These are phyloP conservation scores for Favolaschia claudopus DNA, from an alignment of 768 basidiomycete species.

Conservation along the genomic window DNA sequence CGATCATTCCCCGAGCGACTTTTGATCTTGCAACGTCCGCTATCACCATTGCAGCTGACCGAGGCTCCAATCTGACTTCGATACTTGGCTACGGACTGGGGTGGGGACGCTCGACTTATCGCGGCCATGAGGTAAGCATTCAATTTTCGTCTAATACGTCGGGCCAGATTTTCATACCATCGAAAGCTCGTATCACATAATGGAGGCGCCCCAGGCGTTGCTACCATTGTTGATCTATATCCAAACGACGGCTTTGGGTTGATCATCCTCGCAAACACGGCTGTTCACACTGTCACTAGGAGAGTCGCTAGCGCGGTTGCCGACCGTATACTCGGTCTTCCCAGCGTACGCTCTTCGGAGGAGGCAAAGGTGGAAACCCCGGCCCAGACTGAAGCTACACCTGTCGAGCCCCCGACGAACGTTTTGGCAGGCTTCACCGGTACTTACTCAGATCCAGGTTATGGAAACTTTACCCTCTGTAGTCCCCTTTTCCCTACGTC, in stretches of 20 bases:
- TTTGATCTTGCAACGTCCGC: constrained; percentile 41
- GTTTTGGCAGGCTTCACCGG: constrained; percentile 41
- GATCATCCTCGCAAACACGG: constrained; percentile 40
- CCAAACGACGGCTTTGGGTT: constrained; percentile 46
- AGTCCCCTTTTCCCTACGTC: constrained; percentile 30
- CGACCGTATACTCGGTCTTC: constrained; percentile 27
- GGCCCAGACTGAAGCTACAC: background rate
- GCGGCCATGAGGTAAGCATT: constrained; percentile 47
- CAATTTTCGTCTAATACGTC: background rate
- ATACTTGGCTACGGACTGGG: constrained; percentile 50
- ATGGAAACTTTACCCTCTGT: constrained; percentile 48
- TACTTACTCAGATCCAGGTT: constrained; percentile 45
- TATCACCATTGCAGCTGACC: constrained; percentile 31
- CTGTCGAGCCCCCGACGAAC: background rate
- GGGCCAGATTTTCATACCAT: background rate
- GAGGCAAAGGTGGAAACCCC: background rate
- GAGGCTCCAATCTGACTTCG: constrained; percentile 32
- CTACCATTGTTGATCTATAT: constrained; percentile 39
- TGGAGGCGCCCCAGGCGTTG: constrained; percentile 45
- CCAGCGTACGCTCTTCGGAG: background rate
- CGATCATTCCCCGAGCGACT: constrained; percentile 40
- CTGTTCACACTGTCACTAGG: constrained; percentile 21
- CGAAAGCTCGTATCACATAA: constrained; percentile 42
- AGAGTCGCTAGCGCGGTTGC: constrained; percentile 13
- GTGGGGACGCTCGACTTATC: constrained; percentile 47